phyloP scores from a whole-genome alignment of 768 basidiomycete genomes.

The Podaxis sp. region DNA sequence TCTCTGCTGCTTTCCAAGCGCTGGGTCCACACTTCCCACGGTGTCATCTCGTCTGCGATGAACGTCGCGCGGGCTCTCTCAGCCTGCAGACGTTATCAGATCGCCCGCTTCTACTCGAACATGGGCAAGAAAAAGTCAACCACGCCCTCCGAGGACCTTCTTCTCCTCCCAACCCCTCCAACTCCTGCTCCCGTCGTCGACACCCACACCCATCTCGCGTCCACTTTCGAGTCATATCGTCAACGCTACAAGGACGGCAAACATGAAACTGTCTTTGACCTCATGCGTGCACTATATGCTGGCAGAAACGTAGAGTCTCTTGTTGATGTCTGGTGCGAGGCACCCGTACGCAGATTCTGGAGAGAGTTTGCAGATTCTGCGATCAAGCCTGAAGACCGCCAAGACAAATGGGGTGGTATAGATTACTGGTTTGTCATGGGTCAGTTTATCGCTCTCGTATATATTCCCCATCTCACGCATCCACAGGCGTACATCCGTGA shows the following conservation, averaged over 20 bases:
- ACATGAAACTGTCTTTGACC: slow-evolving; percentile 61
- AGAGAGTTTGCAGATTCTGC: slow-evolving; percentile 75
- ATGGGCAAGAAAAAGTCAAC: slow-evolving; percentile 42
- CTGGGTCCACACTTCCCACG: not conserved
- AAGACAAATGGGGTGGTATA: slow-evolving; percentile 60
- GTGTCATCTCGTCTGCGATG: not conserved
- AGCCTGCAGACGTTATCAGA: not conserved
- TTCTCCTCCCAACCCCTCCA: slow-evolving; percentile 38
- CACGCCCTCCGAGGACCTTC: slow-evolving; percentile 34
- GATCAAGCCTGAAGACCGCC: slow-evolving; percentile 45
- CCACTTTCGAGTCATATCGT: slow-evolving; percentile 67
- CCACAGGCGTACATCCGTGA: slow-evolving; percentile 71
- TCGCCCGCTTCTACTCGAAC: not conserved
- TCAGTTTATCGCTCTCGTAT: slow-evolving; percentile 28
- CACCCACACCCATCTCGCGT: slow-evolving; percentile 83
- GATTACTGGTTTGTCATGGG: slow-evolving; percentile 87
- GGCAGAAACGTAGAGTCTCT: slow-evolving; percentile 61
- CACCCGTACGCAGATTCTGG: slow-evolving; percentile 64
- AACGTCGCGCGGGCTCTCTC: not conserved
- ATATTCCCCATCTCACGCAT: not conserved
- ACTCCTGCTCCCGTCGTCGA: slow-evolving; percentile 57
- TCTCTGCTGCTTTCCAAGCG: no score
- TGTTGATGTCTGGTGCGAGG: slow-evolving; percentile 91
- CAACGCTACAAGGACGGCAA: slow-evolving; percentile 54
- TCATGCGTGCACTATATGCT: slow-evolving; percentile 61